Percentiles rank a stretch among this genome's conserved stretches.
Conservation (phyloP, 2,329 filamentous ascomycete genomes). For the Sporothrix brunneoviolacea region DNA sequence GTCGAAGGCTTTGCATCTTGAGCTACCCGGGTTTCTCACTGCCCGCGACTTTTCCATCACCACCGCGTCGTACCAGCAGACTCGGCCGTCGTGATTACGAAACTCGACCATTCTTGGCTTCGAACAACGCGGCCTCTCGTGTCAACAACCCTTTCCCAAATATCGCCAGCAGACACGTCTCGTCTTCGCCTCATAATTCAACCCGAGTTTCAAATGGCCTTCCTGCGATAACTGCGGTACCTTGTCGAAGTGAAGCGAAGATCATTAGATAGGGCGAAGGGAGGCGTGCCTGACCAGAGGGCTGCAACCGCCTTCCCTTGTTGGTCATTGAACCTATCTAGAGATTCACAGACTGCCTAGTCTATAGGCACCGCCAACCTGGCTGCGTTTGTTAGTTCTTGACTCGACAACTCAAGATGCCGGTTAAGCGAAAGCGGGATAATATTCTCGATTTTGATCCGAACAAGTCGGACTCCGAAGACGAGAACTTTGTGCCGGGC, state of each 20-base stretch:
- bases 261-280: too few relatives aligned
- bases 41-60: background rate
- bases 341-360: too few relatives aligned
- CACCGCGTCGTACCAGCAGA: too few relatives aligned
- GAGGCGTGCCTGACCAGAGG: too few relatives aligned
- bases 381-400: background rate
- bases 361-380: background rate
- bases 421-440: slow-evolving; percentile 52
- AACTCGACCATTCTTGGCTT: too few relatives aligned
- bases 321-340: too few relatives aligned
- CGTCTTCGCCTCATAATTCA: background rate
- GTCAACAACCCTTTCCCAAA: too few relatives aligned
- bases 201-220: slow-evolving; percentile 6
- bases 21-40: too few relatives aligned
- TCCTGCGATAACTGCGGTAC: slow-evolving; percentile 6
- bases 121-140: too few relatives aligned
- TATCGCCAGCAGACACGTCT: background rate
- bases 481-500: slow-evolving; percentile 57
- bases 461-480: slow-evolving; percentile 59
- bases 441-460: slow-evolving; percentile 55
- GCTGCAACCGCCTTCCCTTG: background rate
- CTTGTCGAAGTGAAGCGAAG: background rate
- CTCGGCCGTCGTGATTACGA: too few relatives aligned
- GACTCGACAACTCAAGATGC: slow-evolving; percentile 28
- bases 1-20: background rate